Conservation (phyloP, 495 filamentous ascomycete genomes). For the Platismatia glauca region DNA sequence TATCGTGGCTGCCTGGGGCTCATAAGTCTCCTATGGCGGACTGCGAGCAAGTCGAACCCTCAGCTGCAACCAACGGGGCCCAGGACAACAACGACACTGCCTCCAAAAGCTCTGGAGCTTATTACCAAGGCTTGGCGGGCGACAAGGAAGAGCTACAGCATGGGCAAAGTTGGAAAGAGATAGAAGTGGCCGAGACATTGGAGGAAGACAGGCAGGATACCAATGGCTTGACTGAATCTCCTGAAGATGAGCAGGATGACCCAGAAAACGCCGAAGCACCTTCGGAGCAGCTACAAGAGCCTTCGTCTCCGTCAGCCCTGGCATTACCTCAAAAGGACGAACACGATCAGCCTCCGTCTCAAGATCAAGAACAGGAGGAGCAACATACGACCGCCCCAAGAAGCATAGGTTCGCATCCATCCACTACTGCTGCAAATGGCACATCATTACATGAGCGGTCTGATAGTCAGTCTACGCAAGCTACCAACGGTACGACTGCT, state of each 20-base stretch:
- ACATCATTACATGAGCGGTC: conserved; percentile 36
- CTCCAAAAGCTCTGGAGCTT: conserved; percentile 8
- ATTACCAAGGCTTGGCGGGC: conserved; percentile 14
- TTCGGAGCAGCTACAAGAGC: not conserved
- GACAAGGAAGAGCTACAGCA: conserved; percentile 23
- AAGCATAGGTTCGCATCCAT: conserved; percentile 14
- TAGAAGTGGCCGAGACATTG: conserved; percentile 21
- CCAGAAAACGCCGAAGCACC: not conserved
- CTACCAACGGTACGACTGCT: conserved; percentile 43
- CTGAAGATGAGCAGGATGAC: conserved; percentile 1
- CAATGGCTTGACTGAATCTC: not conserved
- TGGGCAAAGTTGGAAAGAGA: conserved; percentile 22
- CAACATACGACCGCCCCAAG: not conserved
- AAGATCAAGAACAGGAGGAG: conserved; percentile 21
- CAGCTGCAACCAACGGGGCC: not conserved
- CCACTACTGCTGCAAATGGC: conserved; percentile 12
- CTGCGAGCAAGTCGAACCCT: conserved; percentile 8
- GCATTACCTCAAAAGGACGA: not conserved
- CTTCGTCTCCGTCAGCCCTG: conserved; percentile 16
- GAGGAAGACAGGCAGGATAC: conserved; percentile 5
- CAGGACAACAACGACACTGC: not conserved
- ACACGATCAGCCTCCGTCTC: conserved; percentile 6
- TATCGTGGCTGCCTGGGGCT: conserved; percentile 16
- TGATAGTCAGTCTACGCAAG: conserved; percentile 51
- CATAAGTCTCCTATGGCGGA: conserved; percentile 18